Evolutionary conservation across 1,139 yeast species (phyloP).

Genomic region (Candida sojae): DNA sequence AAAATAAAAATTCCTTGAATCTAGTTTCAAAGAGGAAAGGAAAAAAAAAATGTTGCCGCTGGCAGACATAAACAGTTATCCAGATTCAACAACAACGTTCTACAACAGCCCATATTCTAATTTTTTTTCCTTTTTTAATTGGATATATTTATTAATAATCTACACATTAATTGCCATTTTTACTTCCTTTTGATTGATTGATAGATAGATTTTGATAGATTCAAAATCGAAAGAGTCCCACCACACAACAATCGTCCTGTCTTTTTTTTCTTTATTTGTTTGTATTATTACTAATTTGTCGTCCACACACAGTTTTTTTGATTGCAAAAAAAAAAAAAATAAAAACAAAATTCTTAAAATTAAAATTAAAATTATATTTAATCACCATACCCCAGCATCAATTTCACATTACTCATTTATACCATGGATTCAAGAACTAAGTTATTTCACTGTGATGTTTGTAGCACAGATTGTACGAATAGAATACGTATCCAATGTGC

Average conservation of each 20-base stretch:
- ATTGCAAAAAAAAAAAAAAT: conserved; percentile 9
- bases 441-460: conserved; percentile 90
- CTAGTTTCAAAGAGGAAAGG: not conserved
- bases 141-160: not conserved
- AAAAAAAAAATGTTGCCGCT: not conserved
- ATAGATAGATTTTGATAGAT: conserved; percentile 14
- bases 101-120: not conserved
- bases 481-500: conserved; percentile 91
- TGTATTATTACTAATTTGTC: conserved; percentile 3
- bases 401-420: not conserved
- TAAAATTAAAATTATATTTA: not conserved
- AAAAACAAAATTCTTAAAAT: not conserved
- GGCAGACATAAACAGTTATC: not conserved
- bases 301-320: not conserved
- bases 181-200: conserved; percentile 19
- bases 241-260: not conserved
- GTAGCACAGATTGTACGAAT: conserved; percentile 92
- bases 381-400: too few relatives aligned
- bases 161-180: conserved; percentile 9
- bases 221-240: conserved; percentile 1
- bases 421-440: conserved; percentile 35
- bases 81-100: conserved; percentile 1
- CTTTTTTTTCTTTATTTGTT: not conserved
- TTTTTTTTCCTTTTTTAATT: not conserved
- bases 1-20: not conserved